Evolutionary conservation across 768 basidiomycete genomes (phyloP), one percentile per base, ranked within the genome.

Genomic region (Suillus ampliporus): DNA sequence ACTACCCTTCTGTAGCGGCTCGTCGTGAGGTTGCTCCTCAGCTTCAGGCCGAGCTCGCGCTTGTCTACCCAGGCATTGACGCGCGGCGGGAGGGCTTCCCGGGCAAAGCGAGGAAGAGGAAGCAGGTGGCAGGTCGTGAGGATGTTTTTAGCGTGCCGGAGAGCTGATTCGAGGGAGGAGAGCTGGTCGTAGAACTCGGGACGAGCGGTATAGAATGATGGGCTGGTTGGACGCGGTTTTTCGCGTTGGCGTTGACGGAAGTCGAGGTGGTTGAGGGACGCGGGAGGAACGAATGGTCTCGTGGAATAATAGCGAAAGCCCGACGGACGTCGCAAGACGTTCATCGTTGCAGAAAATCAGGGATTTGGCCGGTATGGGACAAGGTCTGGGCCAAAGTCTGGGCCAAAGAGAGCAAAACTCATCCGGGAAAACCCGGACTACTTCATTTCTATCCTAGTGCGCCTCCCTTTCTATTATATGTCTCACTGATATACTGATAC

Each of bases 121-220:
- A 90, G 82, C 37, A 97, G 86, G 65, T 92, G 84, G 38, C 88
- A 78, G 19, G 79, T 72, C 54, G 85, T 85, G 26, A 97, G 84
- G 3, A 85, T 83, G 4, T 74, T 72, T n/a, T 87, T 86, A 4
- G 88, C 78, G 47, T 82, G 77, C 34, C 80, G 72, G 35, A 91
- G 81, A 57, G 91, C 89, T 13, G 78, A 78, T 70, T 94, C 87
- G 19, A 97, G 84, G 47, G 83, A 78, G 48, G 80, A 77, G 47
- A 95, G 76, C 61, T 87, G 84, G 75, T 95, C 91, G 73, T 88
- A 88, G 79, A 88, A 95, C 26, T 79, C 78, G 1, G 91, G 80
- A 38, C 89, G 87, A 17, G 89, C 89, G 19, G 95, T 94, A 79
- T 92, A 97, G 78, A 95, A 96, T 53, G 85, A 86, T 23, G 93